Evolutionary conservation across 2,329 filamentous ascomycete species (phyloP), one percentile per base, ranked within the genome.

Genomic region (Colletotrichum nymphaeae): DNA sequence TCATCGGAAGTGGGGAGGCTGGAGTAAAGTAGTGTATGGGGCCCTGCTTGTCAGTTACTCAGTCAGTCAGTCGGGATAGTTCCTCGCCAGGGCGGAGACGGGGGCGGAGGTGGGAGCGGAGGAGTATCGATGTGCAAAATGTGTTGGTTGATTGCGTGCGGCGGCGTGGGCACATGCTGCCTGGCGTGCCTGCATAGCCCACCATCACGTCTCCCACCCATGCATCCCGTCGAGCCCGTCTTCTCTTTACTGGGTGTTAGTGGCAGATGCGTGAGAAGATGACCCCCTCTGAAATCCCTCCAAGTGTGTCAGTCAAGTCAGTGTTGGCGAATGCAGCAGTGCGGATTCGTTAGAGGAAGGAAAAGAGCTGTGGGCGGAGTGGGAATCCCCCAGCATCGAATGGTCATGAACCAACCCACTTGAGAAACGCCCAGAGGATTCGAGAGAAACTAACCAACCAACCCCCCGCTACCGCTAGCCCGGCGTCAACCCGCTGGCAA

Each of bases 301-400:
- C 37, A 42, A 35, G 32, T 35, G 9, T 42, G 16, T 19, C 37
- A 42, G 14, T 42, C 37, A 42, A 42, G 37, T 42, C 52, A 64
- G 52, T 30, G 22, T n/a, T 30, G 24, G 42, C 64, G 69, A 68
- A 62, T 62, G 57, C 64, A 62, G 55, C 9, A 28, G 57, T 32
- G 49, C 62, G 28, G 19, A 37, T 70, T 60, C 49, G 58, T 5
- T 55, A 22, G 49, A 56, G 26, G 63, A 65, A 30, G 35, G 26
- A 62, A 57, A 57, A 63, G 64, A 57, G 64, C 64, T 46, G 64
- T 64, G 57, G 57, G 56, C 59, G 65, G 53, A 59, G 69, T 69
- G 58, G 58, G 69, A 46, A 58, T 56, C 11, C 22, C 22, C 49
- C 16, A 37, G 24, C 19, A n/a, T 58, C 28, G 58, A 63, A 22